These are phyloP conservation scores for Hygrophila difformis DNA, from an alignment of 257 asterid genomes.

Conservation along the genomic window DNA sequence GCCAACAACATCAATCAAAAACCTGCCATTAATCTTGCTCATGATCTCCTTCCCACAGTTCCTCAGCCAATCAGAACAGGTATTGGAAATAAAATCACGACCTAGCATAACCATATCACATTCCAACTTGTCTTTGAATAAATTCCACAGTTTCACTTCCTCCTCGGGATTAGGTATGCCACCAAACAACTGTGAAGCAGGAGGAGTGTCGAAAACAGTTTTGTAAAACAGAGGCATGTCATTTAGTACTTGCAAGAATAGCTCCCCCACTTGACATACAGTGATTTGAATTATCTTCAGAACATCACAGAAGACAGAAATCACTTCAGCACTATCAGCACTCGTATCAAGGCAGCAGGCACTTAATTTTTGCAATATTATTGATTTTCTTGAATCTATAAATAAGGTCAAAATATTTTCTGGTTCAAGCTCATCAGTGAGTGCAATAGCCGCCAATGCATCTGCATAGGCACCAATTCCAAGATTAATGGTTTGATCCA, in stretches of 20 bases:
- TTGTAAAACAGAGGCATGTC: conserved; percentile 95
- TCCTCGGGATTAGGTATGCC: conserved; percentile 94
- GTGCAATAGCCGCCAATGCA: conserved; percentile 86
- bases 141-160: conserved; percentile 86
- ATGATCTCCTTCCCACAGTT: conserved; percentile 85
- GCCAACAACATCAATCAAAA: conserved; percentile 70
- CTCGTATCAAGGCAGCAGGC: conserved; percentile 56
- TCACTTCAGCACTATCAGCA: conserved; percentile 66
- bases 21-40: conserved; percentile 61
- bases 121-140: conserved; percentile 75
- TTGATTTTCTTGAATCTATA: conserved; percentile 70
- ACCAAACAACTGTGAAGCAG: conserved; percentile 97
- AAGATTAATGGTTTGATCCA: conserved; percentile 56
- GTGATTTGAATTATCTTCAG: conserved; percentile 81
- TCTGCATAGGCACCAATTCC: conserved; percentile 84
- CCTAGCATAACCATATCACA: conserved; percentile 59
- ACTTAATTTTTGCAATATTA: conserved; percentile 61
- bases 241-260: conserved; percentile 78
- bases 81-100: conserved; percentile 58
- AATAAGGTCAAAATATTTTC: conserved; percentile 65
- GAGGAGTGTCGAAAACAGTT: conserved; percentile 76
- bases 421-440: conserved; percentile 83
- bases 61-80: conserved; percentile 94
- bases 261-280: conserved; percentile 89
- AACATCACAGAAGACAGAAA: conserved; percentile 75